phyloP scores from a whole-genome alignment of 352 stramenopile species.

The Phytophthora capsici region DNA sequence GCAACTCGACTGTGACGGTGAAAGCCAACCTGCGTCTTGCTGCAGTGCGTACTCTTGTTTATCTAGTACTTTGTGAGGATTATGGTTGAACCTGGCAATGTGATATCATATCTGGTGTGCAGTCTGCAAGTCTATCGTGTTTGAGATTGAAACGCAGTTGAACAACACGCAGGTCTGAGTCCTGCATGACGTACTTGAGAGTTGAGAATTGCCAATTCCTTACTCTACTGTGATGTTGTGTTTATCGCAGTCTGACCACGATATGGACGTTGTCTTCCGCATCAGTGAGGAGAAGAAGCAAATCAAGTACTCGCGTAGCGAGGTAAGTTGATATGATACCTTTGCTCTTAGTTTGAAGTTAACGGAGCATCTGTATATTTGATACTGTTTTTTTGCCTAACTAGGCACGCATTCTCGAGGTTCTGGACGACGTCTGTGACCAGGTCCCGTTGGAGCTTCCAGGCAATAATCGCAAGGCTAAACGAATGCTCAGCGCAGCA shows the following conservation, averaged over 20 bases:
- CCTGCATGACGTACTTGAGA: background rate
- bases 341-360: no score
- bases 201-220: background rate
- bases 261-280: conserved; percentile 86
- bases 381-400: background rate
- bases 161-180: conserved; percentile 65
- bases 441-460: conserved; percentile 51
- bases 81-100: no score
- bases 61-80: no score
- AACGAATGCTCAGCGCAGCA: conserved; percentile 64
- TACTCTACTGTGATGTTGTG: no score
- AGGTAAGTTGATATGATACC: conserved; percentile 36
- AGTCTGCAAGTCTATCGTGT: conserved; percentile 87
- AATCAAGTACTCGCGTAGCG: conserved; percentile 83
- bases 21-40: conserved; percentile 62
- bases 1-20: conserved; percentile 70
- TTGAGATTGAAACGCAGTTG: conserved; percentile 82
- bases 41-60: conserved; percentile 57
- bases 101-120: background rate
- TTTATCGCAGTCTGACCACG: conserved; percentile 64
- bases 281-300: conserved; percentile 91
- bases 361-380: no score
- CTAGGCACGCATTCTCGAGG: conserved; percentile 83
- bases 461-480: conserved; percentile 49
- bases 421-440: conserved; percentile 80